Percentiles rank a stretch among this genome's conserved stretches.
These are phyloP conservation scores for Cladophialophora exuberans DNA, from an alignment of 2,329 filamentous ascomycete genomes.

Conservation along the genomic window DNA sequence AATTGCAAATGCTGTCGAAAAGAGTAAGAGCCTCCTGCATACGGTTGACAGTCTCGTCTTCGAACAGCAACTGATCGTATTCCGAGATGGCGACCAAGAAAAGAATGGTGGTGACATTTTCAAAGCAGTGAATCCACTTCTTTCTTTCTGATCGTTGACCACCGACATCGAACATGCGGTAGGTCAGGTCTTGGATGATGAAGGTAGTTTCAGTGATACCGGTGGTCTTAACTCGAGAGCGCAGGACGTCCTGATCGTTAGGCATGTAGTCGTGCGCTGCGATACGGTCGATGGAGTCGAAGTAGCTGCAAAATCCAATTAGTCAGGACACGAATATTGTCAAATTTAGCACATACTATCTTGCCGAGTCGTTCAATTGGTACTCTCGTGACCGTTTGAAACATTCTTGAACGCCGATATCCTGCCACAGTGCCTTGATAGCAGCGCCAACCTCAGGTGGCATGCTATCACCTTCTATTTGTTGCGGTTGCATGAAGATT, in stretches of 20 bases:
- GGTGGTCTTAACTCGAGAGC: conserved; percentile 95
- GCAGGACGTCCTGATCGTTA: conserved; percentile 91
- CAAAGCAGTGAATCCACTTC: conserved; percentile 99
- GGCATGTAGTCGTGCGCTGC: conserved; percentile 90
- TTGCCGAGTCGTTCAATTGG: conserved; percentile 92
- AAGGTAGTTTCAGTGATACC: conserved; percentile 97
- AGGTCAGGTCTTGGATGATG: conserved; percentile 91
- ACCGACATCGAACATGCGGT: conserved; percentile 97
- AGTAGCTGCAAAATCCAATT: conserved; percentile 69
- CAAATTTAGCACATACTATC: conserved; percentile 71
- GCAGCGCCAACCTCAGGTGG: conserved; percentile 93
- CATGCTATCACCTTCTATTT: conserved; percentile 92
- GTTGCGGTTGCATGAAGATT: conserved; percentile 96
- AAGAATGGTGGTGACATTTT: conserved; percentile 95
- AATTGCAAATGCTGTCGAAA: conserved; percentile 75
- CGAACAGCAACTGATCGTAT: conserved; percentile 94
- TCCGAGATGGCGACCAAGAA: conserved; percentile 97
- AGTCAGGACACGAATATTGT: conserved; percentile 35
- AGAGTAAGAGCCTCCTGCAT: conserved; percentile 74
- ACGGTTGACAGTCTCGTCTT: conserved; percentile 88
- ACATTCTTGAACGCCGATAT: conserved; percentile 88
- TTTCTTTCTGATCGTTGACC: conserved; percentile 94
- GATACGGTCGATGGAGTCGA: conserved; percentile 91
- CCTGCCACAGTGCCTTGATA: conserved; percentile 91
- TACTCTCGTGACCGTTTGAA: conserved; percentile 96